These are phyloP conservation scores for Bidens hawaiensis DNA, from an alignment of 140 eudicot species.

Conservation along the genomic window DNA sequence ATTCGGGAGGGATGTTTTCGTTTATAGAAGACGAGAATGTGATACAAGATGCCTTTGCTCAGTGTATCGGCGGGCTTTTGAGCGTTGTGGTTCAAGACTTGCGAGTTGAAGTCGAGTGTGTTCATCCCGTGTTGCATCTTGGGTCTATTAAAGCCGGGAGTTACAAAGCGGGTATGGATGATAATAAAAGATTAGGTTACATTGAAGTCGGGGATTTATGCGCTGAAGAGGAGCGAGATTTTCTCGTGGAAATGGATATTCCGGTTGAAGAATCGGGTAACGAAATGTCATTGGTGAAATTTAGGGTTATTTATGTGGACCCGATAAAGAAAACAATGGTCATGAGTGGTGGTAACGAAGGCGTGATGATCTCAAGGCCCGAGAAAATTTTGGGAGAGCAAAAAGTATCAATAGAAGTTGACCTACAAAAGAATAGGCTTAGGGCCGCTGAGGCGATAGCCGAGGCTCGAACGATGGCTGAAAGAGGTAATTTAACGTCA, in stretches of 20 bases:
- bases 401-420: constrained; percentile 51
- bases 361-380: constrained; percentile 49
- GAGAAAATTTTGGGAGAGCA: constrained; percentile 18
- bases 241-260: too few relatives aligned
- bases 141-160: too few relatives aligned
- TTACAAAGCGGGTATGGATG: too few relatives aligned
- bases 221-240: constrained; percentile 87
- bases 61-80: constrained; percentile 89
- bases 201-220: constrained; percentile 72
- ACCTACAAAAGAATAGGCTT: constrained; percentile 59
- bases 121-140: too few relatives aligned
- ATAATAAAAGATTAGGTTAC: constrained; percentile 34
- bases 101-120: too few relatives aligned
- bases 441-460: constrained; percentile 63
- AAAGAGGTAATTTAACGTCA: constrained; percentile 44
- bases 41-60: constrained; percentile 92
- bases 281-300: constrained; percentile 44
- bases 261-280: constrained; percentile 2
- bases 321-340: constrained; percentile 39
- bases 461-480: constrained; percentile 67
- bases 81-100: constrained; percentile 22
- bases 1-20: too few relatives aligned
- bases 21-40: constrained; percentile 59
- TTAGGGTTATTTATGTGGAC: constrained; percentile 45
- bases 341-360: constrained; percentile 22